Base-by-base conservation (phyloP, 2,329 filamentous ascomycete genomes). In the Apiospora hydei region DNA sequence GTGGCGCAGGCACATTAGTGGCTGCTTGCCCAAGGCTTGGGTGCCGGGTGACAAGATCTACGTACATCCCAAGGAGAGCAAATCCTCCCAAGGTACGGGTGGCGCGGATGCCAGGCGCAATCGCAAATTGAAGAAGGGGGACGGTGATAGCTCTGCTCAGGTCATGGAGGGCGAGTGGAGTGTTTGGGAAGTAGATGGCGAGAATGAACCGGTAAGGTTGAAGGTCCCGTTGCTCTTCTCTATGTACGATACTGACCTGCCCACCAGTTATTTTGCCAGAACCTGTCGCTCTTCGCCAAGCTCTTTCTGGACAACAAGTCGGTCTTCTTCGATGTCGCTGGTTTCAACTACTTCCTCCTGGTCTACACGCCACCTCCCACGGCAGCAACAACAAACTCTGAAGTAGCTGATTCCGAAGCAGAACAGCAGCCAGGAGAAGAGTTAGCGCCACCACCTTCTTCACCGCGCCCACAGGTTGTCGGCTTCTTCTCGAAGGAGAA, bases 401-500 rank as follows among this genome's bases (percentile, higher is more conserved):
- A 66, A 34, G 44, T 53, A 30, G 10, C 41, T 10, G 70, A 67
- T 18, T 4, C 53, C 2, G 66, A 68, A 26, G 38, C 46, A 2
- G 38, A 44, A 44, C 66, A 68, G 5, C 38, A 16, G 26, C 43
- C 41, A 47, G 24, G 51, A 10, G 61, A 73, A n/a, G 44, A 69
- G 11, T 46, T 47, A 71, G 10, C 69, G 70, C 71, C 44, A 16
- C 70, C 41, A 7, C n/a, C n/a, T 16, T 70, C 1, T 71, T 71
- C 11, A 70, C 67, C 57, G 46, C 80, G 82, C 53, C 79, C 82
- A 26, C 90, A 92, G 78, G 91, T 98, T 43, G 90, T 96, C 0
- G 96, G 96, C n/a, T 98, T 98, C 87, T 99, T 98, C 85, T 97
- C 94, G 75, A 98, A 99, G 81, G 96, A 99, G 82, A 98, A 98